A percentile compares a stretch with the other conserved stretches of the same genome.
Conservation (phyloP, 352 stramenopile genomes). For the Globisporangium rhizosaccharum region DNA sequence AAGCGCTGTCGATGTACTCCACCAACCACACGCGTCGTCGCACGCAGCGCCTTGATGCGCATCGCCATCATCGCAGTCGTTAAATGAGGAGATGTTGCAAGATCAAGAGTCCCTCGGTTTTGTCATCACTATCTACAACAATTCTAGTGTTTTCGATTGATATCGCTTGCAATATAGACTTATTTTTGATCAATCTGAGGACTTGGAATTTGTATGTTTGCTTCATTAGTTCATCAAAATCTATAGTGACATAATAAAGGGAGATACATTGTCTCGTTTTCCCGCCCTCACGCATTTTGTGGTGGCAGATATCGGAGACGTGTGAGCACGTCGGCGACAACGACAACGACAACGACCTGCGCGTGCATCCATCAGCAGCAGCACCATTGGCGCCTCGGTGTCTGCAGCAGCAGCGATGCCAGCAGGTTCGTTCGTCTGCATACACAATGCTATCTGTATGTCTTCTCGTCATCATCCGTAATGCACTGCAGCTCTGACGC, state of each 20-base stretch:
- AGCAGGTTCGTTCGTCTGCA: no score
- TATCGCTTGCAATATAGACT: neutral
- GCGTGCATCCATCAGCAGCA: neutral
- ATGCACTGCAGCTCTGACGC: no score
- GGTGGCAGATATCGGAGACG: neutral
- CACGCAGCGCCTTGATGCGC: slow-evolving; percentile 1
- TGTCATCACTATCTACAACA: no score
- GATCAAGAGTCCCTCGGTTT: neutral
- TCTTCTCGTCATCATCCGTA: no score
- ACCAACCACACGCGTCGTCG: slow-evolving; percentile 3
- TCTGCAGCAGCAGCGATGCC: no score
- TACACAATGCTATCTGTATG: no score
- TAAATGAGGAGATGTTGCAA: neutral
- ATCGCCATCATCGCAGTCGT: slow-evolving; percentile 6
- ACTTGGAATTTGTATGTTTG: no score
- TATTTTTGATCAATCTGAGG: no score
- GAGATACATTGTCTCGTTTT: neutral
- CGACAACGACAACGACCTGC: neutral
- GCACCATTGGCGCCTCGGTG: no score
- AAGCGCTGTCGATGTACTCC: slow-evolving; percentile 4
- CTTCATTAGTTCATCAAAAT: no score
- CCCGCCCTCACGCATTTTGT: neutral
- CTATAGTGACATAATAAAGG: no score
- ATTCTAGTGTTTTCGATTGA: no score
- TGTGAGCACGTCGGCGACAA: neutral